Evolutionary conservation across 306 rosid genomes (phyloP), one percentile per base, ranked within the genome.

Genomic region (Quercus suber): DNA sequence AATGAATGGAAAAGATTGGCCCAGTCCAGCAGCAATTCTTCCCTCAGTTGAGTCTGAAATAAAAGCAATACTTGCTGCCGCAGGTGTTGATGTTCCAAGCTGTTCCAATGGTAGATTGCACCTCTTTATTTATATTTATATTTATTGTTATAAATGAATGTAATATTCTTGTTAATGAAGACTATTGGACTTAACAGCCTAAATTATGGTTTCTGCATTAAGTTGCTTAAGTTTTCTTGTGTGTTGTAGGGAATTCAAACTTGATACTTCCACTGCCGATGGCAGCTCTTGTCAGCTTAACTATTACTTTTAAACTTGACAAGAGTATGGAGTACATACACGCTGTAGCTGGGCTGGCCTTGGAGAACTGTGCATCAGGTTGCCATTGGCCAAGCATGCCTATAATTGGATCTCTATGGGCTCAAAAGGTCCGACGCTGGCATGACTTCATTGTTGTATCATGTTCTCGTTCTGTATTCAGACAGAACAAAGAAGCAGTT

Each of bases 1-100:
- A 49, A 92, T 92, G 97, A 92, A 92, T 86, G 97, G 96, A 90
- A 85, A 60, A 31, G 97, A 92, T 71, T 92, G 97, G 97, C 97
- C 97, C 33, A 92, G 96, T 86, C 97, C 96, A 73, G 92, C 93
- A 10, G 90, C 88, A 57, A 82, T 80, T 80, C 89, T 92, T 79
- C 88, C 49, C 69, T 78, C 86, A 6, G 79, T 92, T 52, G 92
- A 89, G 78, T 85, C 89, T 53, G 93, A 92, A 83, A 86, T 90
- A 51, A 89, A 86, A 82, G 82, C 86, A 60, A 88, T 92, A 85
- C 87, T 90, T 71, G 78, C 83, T 76, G 82, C 87, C 76, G 90
- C 80, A 78, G 97, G 96, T 25, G 97, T 92, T 52, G 86, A 78
- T 30, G 84, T 85, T 82, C 93, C 93, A 60, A 85, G 79, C 82